These are phyloP conservation scores for Verticillium nonalfalfae DNA, from an alignment of 2,329 filamentous ascomycete species.

Conservation along the genomic window DNA sequence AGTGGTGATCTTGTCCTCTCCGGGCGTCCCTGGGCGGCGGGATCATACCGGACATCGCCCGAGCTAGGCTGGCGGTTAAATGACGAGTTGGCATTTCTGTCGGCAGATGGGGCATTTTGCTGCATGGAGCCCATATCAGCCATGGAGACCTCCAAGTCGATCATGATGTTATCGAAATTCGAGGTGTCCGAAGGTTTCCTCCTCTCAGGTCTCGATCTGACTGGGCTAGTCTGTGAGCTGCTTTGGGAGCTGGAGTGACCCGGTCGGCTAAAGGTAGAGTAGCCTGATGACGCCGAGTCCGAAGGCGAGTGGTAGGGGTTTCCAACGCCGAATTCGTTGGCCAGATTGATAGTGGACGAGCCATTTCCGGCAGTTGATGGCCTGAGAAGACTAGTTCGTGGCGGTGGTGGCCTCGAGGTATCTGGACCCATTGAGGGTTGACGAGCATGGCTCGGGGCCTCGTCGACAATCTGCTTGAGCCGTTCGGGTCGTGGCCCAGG, in stretches of 20 bases:
- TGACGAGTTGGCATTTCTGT: slow-evolving; percentile 10
- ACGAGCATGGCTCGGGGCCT: slow-evolving; percentile 15
- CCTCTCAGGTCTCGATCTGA: slow-evolving; percentile 18
- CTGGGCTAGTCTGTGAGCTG: slow-evolving; percentile 52
- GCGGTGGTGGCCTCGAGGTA: slow-evolving; percentile 45
- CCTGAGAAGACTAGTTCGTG: slow-evolving; percentile 40
- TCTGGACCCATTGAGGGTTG: slow-evolving; percentile 40
- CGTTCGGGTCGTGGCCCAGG: slow-evolving; percentile 35
- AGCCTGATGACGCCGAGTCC: slow-evolving; percentile 59
- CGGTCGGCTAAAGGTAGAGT: slow-evolving; percentile 51
- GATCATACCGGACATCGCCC: slow-evolving; percentile 25
- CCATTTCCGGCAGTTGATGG: slow-evolving; percentile 31
- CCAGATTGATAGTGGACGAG: slow-evolving; percentile 46
- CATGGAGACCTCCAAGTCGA: slow-evolving; percentile 49
- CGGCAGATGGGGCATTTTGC: slow-evolving; percentile 13
- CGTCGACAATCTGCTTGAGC: slow-evolving; percentile 18
- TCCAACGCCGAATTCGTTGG: slow-evolving; percentile 51
- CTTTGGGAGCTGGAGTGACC: slow-evolving; percentile 56
- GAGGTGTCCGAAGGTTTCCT: slow-evolving; percentile 33
- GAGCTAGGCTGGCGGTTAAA: slow-evolving; percentile 4
- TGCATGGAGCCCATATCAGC: slow-evolving; percentile 27
- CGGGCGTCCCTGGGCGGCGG: slow-evolving; percentile 16
- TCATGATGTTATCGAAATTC: slow-evolving; percentile 46
- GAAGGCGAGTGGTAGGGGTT: slow-evolving; percentile 61
- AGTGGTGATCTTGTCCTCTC: slow-evolving; percentile 16